Percentiles rank a stretch among this genome's conserved stretches.
These are phyloP conservation scores for Microglena sp. DNA, from an alignment of 139 green algal species.

Conservation along the genomic window DNA sequence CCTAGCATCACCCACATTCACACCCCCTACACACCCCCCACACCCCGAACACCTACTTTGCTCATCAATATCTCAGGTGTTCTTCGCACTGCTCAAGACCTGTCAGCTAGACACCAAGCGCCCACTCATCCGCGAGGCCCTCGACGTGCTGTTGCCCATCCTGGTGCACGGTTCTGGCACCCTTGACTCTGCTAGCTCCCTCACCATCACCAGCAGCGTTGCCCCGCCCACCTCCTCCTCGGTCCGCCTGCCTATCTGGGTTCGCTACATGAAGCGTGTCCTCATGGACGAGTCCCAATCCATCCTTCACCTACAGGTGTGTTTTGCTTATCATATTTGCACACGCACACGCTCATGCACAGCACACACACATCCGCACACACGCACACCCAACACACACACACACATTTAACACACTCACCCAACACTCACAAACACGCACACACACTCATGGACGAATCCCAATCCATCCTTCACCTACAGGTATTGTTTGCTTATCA, in stretches of 20 bases:
- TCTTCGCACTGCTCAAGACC: conserved; percentile 71
- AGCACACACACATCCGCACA: neutral
- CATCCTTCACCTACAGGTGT: conserved; percentile 9
- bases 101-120: conserved; percentile 60
- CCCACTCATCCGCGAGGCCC: conserved; percentile 62
- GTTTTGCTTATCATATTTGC: neutral
- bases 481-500: neutral
- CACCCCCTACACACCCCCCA: too few relatives aligned
- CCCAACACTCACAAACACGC: neutral
- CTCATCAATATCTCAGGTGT: too few relatives aligned
- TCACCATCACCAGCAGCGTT: too few relatives aligned
- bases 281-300: conserved; percentile 72
- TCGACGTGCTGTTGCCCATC: conserved; percentile 81
- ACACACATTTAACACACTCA: neutral
- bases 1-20: too few relatives aligned
- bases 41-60: too few relatives aligned
- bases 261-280: conserved; percentile 15
- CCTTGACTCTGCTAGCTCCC: too few relatives aligned
- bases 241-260: neutral
- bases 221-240: neutral
- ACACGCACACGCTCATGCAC: neutral
- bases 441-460: neutral
- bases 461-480: neutral
- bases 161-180: too few relatives aligned
- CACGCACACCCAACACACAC: neutral